Conservation (phyloP, 2,329 filamentous ascomycete genomes). For the Penicillium sp. region DNA sequence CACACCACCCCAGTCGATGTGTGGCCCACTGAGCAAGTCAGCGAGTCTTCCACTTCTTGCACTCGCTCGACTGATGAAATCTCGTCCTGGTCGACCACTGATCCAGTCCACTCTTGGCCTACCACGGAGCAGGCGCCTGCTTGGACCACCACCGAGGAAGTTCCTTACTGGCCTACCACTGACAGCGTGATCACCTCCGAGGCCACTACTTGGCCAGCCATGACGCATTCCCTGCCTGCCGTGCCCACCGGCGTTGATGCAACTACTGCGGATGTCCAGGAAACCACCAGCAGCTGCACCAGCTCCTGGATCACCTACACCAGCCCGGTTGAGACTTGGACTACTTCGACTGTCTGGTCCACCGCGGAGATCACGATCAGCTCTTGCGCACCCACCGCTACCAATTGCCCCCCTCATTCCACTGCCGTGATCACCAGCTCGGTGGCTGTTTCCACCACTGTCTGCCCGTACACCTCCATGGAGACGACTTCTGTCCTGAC, state of each 20-base stretch:
- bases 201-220: no score
- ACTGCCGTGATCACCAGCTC: slow-evolving; percentile 48
- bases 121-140: no score
- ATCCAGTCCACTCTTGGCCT: no score
- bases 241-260: no score
- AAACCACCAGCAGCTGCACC: neutral
- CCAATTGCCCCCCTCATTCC: slow-evolving; percentile 47
- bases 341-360: slow-evolving; percentile 27
- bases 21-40: no score
- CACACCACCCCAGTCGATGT: no score
- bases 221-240: no score
- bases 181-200: no score
- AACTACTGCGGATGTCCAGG: no score
- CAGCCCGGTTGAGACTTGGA: slow-evolving; percentile 14
- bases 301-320: slow-evolving; percentile 20
- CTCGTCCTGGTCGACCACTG: neutral
- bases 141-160: no score
- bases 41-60: neutral
- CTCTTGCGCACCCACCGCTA: slow-evolving; percentile 30
- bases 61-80: slow-evolving; percentile 13
- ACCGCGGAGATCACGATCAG: slow-evolving; percentile 30
- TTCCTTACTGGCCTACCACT: no score
- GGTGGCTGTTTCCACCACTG: slow-evolving; percentile 51
- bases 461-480: slow-evolving; percentile 40
- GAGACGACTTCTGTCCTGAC: neutral